Conservation (phyloP, 805 yeast species). For the Monosporozyma yasuniensis region DNA sequence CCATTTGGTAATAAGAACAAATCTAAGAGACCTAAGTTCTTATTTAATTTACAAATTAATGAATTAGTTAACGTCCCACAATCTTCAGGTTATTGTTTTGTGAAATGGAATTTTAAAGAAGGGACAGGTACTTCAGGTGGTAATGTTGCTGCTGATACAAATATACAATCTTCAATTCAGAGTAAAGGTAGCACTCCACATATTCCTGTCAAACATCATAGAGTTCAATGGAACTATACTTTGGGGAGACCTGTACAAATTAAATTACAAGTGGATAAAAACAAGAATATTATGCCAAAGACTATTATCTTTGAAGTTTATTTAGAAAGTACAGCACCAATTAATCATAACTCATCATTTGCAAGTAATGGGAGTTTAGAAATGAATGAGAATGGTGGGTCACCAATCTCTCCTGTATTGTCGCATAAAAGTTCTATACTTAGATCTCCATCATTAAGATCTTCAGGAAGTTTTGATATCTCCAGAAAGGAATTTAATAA, state of each 20-base stretch:
- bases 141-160: neutral
- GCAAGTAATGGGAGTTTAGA: neutral
- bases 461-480: slow-evolving; percentile 1
- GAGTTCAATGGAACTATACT: slow-evolving; percentile 40
- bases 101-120: slow-evolving; percentile 56
- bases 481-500: neutral
- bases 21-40: slow-evolving; percentile 50
- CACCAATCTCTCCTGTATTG: neutral
- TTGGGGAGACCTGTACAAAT: slow-evolving; percentile 31
- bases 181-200: slow-evolving; percentile 35
- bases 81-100: slow-evolving; percentile 54
- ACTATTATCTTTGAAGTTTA: slow-evolving; percentile 36
- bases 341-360: neutral
- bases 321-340: slow-evolving; percentile 28
- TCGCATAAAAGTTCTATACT: slow-evolving; percentile 1
- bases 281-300: slow-evolving; percentile 31
- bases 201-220: slow-evolving; percentile 41
- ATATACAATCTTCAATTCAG: slow-evolving; percentile 10
- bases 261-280: slow-evolving; percentile 34
- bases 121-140: slow-evolving; percentile 23
- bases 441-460: slow-evolving; percentile 2
- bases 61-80: slow-evolving; percentile 84
- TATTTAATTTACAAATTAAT: slow-evolving; percentile 46
- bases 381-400: neutral
- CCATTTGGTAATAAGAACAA: slow-evolving; percentile 17